Conservation (phyloP, 164 flowering plant species). For the Magnolia officinalis region DNA sequence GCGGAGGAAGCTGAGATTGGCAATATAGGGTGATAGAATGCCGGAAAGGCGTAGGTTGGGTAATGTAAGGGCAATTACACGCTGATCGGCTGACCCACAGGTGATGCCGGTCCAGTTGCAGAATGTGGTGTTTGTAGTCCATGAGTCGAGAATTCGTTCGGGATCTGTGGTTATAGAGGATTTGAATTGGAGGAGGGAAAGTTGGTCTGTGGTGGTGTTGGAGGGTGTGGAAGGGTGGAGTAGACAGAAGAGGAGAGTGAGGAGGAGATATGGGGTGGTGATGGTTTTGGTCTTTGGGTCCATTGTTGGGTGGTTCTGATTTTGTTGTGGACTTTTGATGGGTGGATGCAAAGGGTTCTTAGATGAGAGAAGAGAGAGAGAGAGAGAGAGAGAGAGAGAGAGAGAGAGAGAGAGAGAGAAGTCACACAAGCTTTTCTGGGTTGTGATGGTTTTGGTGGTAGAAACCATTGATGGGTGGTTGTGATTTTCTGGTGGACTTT, state of each 20-base stretch:
- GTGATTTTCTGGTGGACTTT: no score
- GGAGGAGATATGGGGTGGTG: neutral
- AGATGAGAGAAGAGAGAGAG: no score
- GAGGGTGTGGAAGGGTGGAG: neutral
- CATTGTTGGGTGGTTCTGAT: neutral
- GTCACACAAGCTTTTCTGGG: no score
- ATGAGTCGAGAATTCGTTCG: constrained; percentile 10
- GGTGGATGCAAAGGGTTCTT: neutral
- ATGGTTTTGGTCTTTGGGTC: neutral
- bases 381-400: no score
- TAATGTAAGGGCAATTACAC: constrained; percentile 33
- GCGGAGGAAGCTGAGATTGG: constrained; percentile 41
- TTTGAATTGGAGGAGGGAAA: constrained; percentile 9
- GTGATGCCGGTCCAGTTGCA: constrained; percentile 52
- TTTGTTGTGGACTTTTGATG: neutral
- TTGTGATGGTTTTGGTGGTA: no score
- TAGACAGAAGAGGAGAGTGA: neutral
- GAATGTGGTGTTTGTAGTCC: constrained; percentile 21
- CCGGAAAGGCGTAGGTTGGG: constrained; percentile 23
- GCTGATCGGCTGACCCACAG: constrained; percentile 18
- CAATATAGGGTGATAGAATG: constrained; percentile 32
- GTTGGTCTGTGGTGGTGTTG: constrained; percentile 4
- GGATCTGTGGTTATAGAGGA: constrained; percentile 7
- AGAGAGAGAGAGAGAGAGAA: no score
- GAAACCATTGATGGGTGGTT: no score